Evolutionary conservation across 257 asterid genomes (phyloP).

Genomic region (Capsicum chinense): DNA sequence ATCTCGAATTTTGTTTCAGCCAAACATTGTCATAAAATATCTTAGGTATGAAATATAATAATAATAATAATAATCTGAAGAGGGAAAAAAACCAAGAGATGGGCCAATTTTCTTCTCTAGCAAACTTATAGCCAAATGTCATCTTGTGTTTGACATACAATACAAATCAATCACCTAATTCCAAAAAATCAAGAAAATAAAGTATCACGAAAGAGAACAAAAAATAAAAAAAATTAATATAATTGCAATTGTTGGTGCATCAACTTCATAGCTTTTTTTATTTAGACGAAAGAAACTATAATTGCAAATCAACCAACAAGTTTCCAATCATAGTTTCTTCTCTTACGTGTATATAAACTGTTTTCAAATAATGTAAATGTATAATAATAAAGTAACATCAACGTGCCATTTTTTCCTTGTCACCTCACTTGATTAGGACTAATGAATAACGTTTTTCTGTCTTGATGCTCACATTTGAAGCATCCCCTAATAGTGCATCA

Average conservation of each 20-base stretch:
- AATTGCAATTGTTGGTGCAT: constrained; percentile 14
- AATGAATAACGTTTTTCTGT: background rate
- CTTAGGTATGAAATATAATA: too few relatives aligned
- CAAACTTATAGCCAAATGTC: too few relatives aligned
- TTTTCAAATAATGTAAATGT: background rate
- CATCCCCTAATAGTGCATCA: background rate
- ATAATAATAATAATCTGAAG: too few relatives aligned
- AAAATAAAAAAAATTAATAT: background rate
- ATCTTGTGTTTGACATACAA: background rate
- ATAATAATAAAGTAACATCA: background rate
- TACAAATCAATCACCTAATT: background rate
- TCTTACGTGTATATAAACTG: background rate
- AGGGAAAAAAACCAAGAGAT: too few relatives aligned
- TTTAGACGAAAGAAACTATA: background rate
- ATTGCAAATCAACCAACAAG: background rate
- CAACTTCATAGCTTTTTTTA: background rate
- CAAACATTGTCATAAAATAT: too few relatives aligned
- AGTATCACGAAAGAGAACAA: background rate
- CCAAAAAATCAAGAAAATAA: background rate
- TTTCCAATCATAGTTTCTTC: background rate
- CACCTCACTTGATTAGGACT: background rate
- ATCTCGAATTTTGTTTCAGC: background rate
- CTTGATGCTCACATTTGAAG: background rate
- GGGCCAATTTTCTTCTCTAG: too few relatives aligned
- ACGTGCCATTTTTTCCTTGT: background rate